Percentiles rank a stretch among this genome's conserved stretches.
phyloP scores from a whole-genome alignment of 306 rosid genomes.

The Canavalia gladiata region DNA sequence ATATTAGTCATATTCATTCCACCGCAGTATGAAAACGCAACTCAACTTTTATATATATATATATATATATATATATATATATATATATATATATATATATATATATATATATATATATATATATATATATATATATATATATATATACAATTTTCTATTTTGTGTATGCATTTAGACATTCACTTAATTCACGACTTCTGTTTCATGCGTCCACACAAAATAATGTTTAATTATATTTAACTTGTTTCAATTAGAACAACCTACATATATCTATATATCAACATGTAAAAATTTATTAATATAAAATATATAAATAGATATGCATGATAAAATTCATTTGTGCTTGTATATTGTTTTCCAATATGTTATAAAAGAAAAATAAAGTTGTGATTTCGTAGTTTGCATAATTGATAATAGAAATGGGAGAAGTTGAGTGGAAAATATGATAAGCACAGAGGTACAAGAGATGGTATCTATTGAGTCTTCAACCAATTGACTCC shows the following conservation, averaged over 20 bases:
- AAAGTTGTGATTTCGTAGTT: not conserved
- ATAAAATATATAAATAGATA: too few species aligned
- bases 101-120: too few species aligned
- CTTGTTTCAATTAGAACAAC: not conserved
- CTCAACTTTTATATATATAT: not conserved
- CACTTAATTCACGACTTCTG: not conserved
- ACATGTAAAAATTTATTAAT: too few species aligned
- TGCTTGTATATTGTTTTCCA: not conserved
- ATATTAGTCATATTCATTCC: slow-evolving; percentile 12
- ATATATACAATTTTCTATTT: not conserved
- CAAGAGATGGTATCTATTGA: not conserved
- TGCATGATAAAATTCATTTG: not conserved
- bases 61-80: not conserved
- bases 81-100: not conserved
- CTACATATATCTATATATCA: not conserved
- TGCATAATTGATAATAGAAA: not conserved
- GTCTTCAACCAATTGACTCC: slow-evolving; percentile 26
- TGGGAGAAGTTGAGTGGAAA: not conserved
- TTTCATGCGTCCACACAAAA: not conserved
- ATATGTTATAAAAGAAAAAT: not conserved
- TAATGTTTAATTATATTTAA: not conserved
- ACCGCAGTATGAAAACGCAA: slow-evolving; percentile 6
- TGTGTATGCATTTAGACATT: not conserved
- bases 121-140: too few species aligned
- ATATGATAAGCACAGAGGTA: not conserved